Percentiles rank a stretch among this genome's conserved stretches.
These are phyloP conservation scores for Annulohypoxylon stygium DNA, from an alignment of 495 filamentous ascomycete species.

Conservation along the genomic window DNA sequence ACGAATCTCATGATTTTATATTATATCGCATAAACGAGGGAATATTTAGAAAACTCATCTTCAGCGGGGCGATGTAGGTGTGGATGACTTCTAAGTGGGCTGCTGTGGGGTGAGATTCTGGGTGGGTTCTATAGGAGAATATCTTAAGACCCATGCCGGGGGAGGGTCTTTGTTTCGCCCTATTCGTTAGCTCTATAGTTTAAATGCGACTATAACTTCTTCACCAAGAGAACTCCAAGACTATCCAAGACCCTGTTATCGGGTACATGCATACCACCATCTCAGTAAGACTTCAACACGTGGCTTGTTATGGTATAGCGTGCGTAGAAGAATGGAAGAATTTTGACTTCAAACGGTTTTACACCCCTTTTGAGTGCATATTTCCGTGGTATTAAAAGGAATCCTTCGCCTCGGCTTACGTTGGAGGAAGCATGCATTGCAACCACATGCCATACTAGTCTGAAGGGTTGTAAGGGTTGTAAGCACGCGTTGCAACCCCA, in stretches of 20 bases:
- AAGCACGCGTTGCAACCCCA: conserved; percentile 6
- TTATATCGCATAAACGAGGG: conserved; percentile 10
- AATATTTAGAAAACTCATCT: background rate
- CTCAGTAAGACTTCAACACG: conserved; percentile 13
- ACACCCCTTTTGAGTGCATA: conserved; percentile 7
- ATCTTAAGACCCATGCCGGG: background rate
- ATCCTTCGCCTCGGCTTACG: conserved; percentile 18
- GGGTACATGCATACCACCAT: background rate
- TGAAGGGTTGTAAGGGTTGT: background rate
- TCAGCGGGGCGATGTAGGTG: background rate
- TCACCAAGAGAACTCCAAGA: background rate
- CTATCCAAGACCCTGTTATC: background rate
- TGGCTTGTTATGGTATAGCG: conserved; percentile 9
- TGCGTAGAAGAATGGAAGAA: background rate
- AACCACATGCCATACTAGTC: conserved; percentile 18
- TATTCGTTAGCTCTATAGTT: background rate
- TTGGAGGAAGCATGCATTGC: conserved; percentile 17
- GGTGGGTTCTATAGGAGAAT: background rate
- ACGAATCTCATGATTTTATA: background rate
- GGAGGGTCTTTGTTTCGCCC: background rate
- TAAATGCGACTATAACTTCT: background rate
- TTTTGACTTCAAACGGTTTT: background rate
- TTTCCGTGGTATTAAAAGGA: background rate
- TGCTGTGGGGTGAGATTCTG: background rate
- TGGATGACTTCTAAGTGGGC: background rate